Evolutionary conservation across 495 filamentous ascomycete genomes (phyloP).

Genomic region (Hyaloscypha finlandica): DNA sequence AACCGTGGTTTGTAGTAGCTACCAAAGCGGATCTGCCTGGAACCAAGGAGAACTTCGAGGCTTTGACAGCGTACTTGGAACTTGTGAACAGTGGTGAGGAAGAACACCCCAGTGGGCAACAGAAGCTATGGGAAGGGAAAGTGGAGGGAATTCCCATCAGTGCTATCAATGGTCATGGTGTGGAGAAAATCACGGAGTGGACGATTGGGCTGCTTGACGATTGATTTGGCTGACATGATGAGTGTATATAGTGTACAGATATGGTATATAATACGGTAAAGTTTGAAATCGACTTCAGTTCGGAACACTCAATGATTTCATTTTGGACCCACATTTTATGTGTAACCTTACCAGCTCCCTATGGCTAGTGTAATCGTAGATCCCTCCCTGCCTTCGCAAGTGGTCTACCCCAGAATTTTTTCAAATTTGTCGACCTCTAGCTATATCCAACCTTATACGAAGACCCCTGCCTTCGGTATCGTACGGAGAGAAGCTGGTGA

Average conservation of each 20-base stretch:
- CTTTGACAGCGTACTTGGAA: conserved; percentile 67
- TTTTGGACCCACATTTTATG: no score
- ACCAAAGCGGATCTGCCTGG: conserved; percentile 87
- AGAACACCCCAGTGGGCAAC: conserved; percentile 70
- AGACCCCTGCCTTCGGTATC: no score
- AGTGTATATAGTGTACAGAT: not conserved
- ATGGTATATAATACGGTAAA: not conserved
- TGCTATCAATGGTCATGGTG: conserved; percentile 82
- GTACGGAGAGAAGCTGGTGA: no score
- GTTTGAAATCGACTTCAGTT: no score
- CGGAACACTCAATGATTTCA: no score
- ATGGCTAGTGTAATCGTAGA: no score
- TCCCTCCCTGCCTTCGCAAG: no score
- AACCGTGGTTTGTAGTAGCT: conserved; percentile 97
- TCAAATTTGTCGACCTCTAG: no score
- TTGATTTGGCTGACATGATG: not conserved
- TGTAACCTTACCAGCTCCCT: no score
- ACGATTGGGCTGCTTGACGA: conserved; percentile 66
- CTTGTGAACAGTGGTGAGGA: conserved; percentile 56
- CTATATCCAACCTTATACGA: no score
- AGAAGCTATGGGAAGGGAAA: conserved; percentile 65
- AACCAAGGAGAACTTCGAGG: conserved; percentile 74
- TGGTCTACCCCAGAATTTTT: no score
- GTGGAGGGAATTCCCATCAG: conserved; percentile 79
- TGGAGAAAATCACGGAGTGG: conserved; percentile 74